Conservation (phyloP, 139 green algal species). For the Haematococcus sp. region DNA sequence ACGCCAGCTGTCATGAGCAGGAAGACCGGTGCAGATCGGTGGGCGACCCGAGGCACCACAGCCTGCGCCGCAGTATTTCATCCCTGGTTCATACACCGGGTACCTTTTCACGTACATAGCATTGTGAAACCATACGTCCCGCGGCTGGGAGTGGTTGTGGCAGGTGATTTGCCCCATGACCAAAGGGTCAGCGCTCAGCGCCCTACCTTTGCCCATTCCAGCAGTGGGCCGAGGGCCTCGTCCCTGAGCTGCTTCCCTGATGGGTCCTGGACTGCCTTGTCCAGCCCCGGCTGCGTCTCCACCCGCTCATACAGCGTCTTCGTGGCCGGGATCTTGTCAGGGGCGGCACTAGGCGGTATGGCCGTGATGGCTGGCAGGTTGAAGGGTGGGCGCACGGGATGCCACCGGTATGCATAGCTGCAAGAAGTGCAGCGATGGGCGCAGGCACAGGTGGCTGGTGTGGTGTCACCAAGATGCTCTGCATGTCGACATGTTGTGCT, state of each 20-base stretch:
- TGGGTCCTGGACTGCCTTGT: conserved; percentile 49
- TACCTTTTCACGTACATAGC: too few relatives aligned
- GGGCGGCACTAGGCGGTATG: conserved; percentile 9
- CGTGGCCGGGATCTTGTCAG: not conserved
- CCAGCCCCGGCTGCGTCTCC: conserved; percentile 84
- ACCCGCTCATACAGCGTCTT: conserved; percentile 69
- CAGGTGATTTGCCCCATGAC: too few relatives aligned
- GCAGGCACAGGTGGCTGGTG: too few relatives aligned
- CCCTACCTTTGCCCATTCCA: conserved; percentile 67
- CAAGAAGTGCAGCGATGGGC: not conserved
- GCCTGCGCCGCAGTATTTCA: too few relatives aligned
- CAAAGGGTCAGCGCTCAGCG: too few relatives aligned
- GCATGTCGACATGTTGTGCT: too few relatives aligned
- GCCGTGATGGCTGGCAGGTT: conserved; percentile 16
- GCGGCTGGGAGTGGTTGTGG: too few relatives aligned
- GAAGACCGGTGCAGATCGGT: conserved; percentile 60
- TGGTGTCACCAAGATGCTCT: too few relatives aligned
- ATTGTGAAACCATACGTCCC: too few relatives aligned
- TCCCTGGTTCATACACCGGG: too few relatives aligned
- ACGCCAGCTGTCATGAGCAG: conserved; percentile 76
- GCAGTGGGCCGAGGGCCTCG: conserved; percentile 61
- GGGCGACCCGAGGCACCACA: conserved; percentile 54
- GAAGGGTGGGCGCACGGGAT: not conserved
- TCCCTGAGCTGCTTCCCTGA: conserved; percentile 16
- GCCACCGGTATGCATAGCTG: conserved; percentile 40